A percentile compares a stretch with the other conserved stretches of the same genome.
Evolutionary conservation across 768 basidiomycete species (phyloP).

Genomic region (Sporobolomyces phaffii): DNA sequence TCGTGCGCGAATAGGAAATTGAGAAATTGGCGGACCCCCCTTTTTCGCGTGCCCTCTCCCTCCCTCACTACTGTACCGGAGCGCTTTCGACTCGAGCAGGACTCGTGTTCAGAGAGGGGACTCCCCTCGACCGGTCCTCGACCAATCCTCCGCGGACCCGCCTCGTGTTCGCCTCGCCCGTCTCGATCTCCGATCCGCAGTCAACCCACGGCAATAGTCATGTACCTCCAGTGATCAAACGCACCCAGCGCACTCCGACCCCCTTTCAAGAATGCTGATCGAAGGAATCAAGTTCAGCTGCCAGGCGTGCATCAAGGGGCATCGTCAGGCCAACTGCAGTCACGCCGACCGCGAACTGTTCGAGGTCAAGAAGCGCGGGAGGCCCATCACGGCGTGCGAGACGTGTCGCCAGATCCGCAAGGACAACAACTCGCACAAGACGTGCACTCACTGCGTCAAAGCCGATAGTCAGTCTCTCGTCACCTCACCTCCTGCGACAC

Average conservation of each 20-base stretch:
- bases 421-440: constrained; percentile 50
- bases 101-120: too few relatives aligned
- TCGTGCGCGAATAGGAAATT: too few relatives aligned
- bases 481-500: too few relatives aligned
- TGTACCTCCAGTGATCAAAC: neutral
- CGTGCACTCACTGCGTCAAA: constrained; percentile 6
- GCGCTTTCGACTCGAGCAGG: too few relatives aligned
- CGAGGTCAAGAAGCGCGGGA: constrained; percentile 87
- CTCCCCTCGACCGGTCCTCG: too few relatives aligned
- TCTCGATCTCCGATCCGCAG: too few relatives aligned
- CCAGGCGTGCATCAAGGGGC: constrained; percentile 89
- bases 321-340: constrained; percentile 79
- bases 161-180: too few relatives aligned
- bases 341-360: constrained; percentile 85
- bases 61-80: too few relatives aligned
- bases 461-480: neutral
- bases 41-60: too few relatives aligned
- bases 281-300: constrained; percentile 49
- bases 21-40: too few relatives aligned
- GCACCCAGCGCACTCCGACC: neutral
- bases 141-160: too few relatives aligned
- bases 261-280: constrained; percentile 16
- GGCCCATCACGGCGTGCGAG: constrained; percentile 82
- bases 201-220: too few relatives aligned
- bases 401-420: constrained; percentile 76